Percentiles rank a stretch among this genome's conserved stretches.
phyloP scores from a whole-genome alignment of 306 rosid species.

The Cicer pinnatifidum region DNA sequence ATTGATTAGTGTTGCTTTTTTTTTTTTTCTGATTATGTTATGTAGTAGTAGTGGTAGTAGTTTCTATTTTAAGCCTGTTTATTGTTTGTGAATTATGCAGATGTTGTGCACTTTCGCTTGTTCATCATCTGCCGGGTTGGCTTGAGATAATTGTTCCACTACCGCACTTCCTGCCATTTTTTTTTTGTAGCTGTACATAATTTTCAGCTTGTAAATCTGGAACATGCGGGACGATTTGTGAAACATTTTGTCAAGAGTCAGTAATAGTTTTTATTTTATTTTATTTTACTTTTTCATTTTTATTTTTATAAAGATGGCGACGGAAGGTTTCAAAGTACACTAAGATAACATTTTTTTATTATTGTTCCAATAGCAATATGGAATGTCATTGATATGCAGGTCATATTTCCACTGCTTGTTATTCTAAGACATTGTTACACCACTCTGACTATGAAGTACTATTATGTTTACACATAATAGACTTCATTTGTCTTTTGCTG shows the following conservation, averaged over 20 bases:
- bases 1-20: background rate
- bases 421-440: constrained; percentile 23
- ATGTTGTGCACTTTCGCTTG: constrained; percentile 44
- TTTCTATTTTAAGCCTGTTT: constrained; percentile 35
- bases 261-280: constrained; percentile 30
- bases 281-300: background rate
- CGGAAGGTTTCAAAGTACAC: constrained; percentile 38
- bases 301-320: constrained; percentile 41
- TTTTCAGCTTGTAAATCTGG: constrained; percentile 55
- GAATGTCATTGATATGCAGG: constrained; percentile 36
- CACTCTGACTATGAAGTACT: background rate
- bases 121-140: constrained; percentile 41
- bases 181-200: constrained; percentile 57
- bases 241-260: constrained; percentile 43
- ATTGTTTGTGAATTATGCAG: constrained; percentile 54
- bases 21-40: background rate
- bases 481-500: background rate
- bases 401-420: constrained; percentile 31
- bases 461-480: constrained; percentile 4
- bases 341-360: constrained; percentile 26
- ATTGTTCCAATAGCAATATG: constrained; percentile 30
- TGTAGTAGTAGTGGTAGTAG: background rate
- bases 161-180: constrained; percentile 41
- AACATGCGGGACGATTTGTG: constrained; percentile 44
- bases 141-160: constrained; percentile 41